phyloP scores from a whole-genome alignment of 1,284 basidiomycete species.

The Moesziomyces globuligerus region DNA sequence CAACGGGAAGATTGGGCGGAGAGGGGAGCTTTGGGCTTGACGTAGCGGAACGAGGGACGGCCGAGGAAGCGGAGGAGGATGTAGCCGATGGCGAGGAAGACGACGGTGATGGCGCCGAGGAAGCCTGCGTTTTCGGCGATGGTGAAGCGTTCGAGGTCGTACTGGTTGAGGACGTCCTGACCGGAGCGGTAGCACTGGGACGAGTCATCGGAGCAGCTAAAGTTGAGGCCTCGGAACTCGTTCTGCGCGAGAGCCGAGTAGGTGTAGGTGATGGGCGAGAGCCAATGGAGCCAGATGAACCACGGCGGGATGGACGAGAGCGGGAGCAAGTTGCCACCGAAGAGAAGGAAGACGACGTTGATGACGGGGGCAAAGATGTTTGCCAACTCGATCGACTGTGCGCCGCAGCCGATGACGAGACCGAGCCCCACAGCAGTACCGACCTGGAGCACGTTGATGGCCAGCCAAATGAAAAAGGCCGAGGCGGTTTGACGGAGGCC shows the following conservation, averaged over 20 bases:
- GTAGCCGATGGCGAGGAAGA: conserved; percentile 35
- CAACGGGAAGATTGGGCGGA: not conserved
- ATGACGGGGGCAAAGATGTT: conserved; percentile 56
- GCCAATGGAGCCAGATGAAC: conserved; percentile 53
- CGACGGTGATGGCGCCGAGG: conserved; percentile 41
- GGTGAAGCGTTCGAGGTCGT: conserved; percentile 45
- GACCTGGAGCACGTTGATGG: conserved; percentile 44
- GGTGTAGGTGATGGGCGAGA: conserved; percentile 56
- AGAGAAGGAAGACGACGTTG: conserved; percentile 56
- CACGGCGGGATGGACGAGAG: conserved; percentile 46
- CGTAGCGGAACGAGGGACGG: conserved; percentile 30
- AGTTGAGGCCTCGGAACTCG: conserved; percentile 36
- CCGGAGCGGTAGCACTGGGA: conserved; percentile 50
- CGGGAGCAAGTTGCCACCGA: conserved; percentile 52
- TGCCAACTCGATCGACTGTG: conserved; percentile 40
- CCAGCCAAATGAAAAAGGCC: conserved; percentile 51
- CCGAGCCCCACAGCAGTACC: conserved; percentile 35
- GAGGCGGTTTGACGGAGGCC: conserved; percentile 31
- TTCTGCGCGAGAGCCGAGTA: conserved; percentile 50
- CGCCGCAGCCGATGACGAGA: conserved; percentile 42
- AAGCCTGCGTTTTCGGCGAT: conserved; percentile 54
- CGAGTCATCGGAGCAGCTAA: conserved; percentile 27
- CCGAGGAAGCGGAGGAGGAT: conserved; percentile 35
- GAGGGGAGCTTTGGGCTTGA: conserved; percentile 24
- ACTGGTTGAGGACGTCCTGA: conserved; percentile 49